A percentile compares a stretch with the other conserved stretches of the same genome.
Evolutionary conservation across 2,329 filamentous ascomycete species (phyloP).

Genomic region (Aspergillus hiratsukae): DNA sequence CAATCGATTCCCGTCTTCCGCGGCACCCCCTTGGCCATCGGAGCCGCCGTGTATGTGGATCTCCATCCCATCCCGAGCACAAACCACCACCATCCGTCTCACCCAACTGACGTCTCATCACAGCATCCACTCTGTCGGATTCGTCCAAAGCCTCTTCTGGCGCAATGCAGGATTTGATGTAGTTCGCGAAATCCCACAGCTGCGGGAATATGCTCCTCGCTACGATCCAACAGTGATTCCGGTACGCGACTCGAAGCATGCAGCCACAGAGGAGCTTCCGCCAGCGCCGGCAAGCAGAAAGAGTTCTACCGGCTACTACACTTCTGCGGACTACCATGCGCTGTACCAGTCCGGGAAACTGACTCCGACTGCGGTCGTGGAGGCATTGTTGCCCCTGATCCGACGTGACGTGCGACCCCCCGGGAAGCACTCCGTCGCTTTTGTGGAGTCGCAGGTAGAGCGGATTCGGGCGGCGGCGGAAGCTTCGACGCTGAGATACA

Average conservation of each 20-base stretch:
- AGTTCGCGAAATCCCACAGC: slow-evolving; percentile 51
- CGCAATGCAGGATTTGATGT: slow-evolving; percentile 62
- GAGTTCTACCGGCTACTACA: slow-evolving; percentile 54
- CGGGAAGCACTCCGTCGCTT: slow-evolving; percentile 65
- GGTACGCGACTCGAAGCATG: slow-evolving; percentile 20
- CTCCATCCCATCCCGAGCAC: background rate
- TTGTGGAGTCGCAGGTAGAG: slow-evolving; percentile 63
- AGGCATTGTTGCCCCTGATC: slow-evolving; percentile 68
- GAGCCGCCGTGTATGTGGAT: slow-evolving; percentile 55
- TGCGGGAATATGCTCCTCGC: slow-evolving; percentile 52
- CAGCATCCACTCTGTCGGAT: slow-evolving; percentile 56
- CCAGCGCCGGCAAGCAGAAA: slow-evolving; percentile 33
- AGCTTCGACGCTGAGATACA: slow-evolving; percentile 69
- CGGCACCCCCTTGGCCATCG: slow-evolving; percentile 59
- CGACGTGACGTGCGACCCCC: slow-evolving; percentile 52
- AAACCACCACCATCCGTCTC: background rate
- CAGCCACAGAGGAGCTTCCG: slow-evolving; percentile 17
- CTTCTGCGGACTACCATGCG: slow-evolving; percentile 70
- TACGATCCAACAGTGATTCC: slow-evolving; percentile 57
- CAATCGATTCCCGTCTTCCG: slow-evolving; percentile 67
- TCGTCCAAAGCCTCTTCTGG: slow-evolving; percentile 65
- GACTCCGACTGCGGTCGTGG: slow-evolving; percentile 68
- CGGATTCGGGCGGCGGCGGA: slow-evolving; percentile 63
- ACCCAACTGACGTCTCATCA: background rate
- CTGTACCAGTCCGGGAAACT: slow-evolving; percentile 65